phyloP scores from a whole-genome alignment of 495 filamentous ascomycete species.

The Monascus purpureus region DNA sequence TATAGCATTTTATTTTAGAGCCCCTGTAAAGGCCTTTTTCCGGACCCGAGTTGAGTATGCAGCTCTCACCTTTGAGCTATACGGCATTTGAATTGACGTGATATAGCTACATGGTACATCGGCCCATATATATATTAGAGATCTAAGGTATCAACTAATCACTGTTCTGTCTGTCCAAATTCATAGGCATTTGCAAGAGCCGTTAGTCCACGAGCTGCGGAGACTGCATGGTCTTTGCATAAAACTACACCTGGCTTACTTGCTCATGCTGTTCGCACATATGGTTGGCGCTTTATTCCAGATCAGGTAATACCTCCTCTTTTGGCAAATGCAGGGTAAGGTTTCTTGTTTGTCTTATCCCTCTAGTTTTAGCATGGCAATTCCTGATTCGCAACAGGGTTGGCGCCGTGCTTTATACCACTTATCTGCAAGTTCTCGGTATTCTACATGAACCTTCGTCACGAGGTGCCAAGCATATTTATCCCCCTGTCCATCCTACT shows the following conservation, averaged over 20 bases:
- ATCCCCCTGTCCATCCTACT: conserved; percentile 53
- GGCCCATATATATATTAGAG: conserved; percentile 1
- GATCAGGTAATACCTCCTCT: conserved; percentile 79
- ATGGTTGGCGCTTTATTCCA: conserved; percentile 80
- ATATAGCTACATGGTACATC: conserved; percentile 44
- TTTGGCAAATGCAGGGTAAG: conserved; percentile 61
- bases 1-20: conserved; percentile 79
- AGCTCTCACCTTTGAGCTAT: conserved; percentile 1
- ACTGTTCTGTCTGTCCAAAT: not conserved
- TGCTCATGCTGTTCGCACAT: conserved; percentile 58
- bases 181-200: conserved; percentile 50
- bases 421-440: conserved; percentile 69
- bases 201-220: conserved; percentile 46
- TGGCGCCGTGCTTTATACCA: conserved; percentile 76
- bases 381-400: too few species aligned
- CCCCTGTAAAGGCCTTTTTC: conserved; percentile 83
- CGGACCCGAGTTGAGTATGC: conserved; percentile 72
- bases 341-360: not conserved
- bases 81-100: conserved; percentile 9
- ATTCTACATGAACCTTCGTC: conserved; percentile 58
- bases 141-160: conserved; percentile 12
- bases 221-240: conserved; percentile 50
- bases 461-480: conserved; percentile 51
- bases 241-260: conserved; percentile 69
- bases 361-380: too few species aligned